Evolutionary conservation across 2,329 filamentous ascomycete genomes (phyloP).

Genomic region (Ophiostoma triangulosporum): DNA sequence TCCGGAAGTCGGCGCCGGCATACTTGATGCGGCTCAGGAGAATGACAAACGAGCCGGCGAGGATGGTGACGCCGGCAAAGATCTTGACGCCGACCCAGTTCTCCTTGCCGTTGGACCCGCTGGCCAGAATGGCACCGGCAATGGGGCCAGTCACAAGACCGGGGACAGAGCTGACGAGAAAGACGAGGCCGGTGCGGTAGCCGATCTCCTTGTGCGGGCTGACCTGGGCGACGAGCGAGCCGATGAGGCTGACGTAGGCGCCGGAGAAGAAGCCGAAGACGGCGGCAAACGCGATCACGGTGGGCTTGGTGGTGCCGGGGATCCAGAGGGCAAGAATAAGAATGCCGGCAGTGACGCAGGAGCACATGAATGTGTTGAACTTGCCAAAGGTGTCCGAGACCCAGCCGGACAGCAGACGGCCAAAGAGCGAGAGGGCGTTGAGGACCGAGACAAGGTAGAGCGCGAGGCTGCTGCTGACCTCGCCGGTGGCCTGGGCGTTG

Average conservation of each 20-base stretch:
- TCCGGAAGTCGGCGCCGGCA: conserved; percentile 17
- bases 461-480: conserved; percentile 13
- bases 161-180: conserved; percentile 35
- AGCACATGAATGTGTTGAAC: conserved; percentile 31
- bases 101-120: conserved; percentile 3
- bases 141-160: conserved; percentile 39
- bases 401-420: conserved; percentile 17
- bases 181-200: conserved; percentile 37
- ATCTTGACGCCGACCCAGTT: conserved; percentile 25
- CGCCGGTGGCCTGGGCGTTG: conserved; percentile 13
- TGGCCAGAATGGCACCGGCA: conserved; percentile 25
- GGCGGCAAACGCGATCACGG: conserved; percentile 26
- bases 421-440: conserved; percentile 23
- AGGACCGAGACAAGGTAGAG: conserved; percentile 17
- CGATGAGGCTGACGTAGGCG: conserved; percentile 25
- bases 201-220: conserved; percentile 41
- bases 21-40: conserved; percentile 16
- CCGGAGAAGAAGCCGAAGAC: conserved; percentile 28
- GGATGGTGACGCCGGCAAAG: conserved; percentile 22
- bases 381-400: conserved; percentile 24
- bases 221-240: conserved; percentile 34
- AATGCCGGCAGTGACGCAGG: conserved; percentile 28
- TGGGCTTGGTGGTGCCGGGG: conserved; percentile 18
- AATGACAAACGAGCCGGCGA: conserved; percentile 19
- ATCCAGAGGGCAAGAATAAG: conserved; percentile 31